Conservation (phyloP, 2,329 filamentous ascomycete species). For the Ophiocordyceps robertsii region DNA sequence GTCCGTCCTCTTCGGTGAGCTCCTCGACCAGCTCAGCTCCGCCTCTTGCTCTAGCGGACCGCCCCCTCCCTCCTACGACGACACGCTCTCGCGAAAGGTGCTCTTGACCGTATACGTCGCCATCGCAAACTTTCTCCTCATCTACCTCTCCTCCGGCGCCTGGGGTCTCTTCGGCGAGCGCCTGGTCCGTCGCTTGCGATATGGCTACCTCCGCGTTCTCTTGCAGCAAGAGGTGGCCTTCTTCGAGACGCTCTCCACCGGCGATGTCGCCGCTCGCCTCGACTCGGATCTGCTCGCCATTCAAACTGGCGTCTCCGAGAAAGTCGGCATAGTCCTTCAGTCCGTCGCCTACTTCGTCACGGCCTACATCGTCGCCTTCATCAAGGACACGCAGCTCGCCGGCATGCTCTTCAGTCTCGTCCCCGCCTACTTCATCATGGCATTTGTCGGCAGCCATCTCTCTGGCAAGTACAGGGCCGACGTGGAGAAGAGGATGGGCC, state of each 20-base stretch:
- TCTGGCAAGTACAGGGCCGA: slow-evolving; percentile 34
- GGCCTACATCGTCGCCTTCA: slow-evolving; percentile 53
- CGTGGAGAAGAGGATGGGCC: slow-evolving; percentile 39
- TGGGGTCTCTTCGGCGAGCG: slow-evolving; percentile 53
- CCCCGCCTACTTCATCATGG: slow-evolving; percentile 49
- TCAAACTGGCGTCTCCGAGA: slow-evolving; percentile 56
- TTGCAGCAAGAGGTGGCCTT: slow-evolving; percentile 49
- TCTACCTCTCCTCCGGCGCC: slow-evolving; percentile 50
- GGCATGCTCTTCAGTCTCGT: slow-evolving; percentile 50
- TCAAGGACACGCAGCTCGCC: slow-evolving; percentile 47
- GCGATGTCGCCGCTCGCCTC: slow-evolving; percentile 49
- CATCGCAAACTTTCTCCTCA: slow-evolving; percentile 46
- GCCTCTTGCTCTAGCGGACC: slow-evolving; percentile 29
- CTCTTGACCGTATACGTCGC: slow-evolving; percentile 49
- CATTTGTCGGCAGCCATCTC: slow-evolving; percentile 39
- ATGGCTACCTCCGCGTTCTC: slow-evolving; percentile 43
- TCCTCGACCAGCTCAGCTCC: slow-evolving; percentile 46
- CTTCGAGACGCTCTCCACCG: slow-evolving; percentile 48
- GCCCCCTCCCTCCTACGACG: slow-evolving; percentile 8
- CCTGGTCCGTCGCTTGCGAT: slow-evolving; percentile 47
- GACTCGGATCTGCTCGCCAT: slow-evolving; percentile 54
- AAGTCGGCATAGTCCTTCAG: slow-evolving; percentile 51
- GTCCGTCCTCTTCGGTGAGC: slow-evolving; percentile 49
- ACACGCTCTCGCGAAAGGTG: slow-evolving; percentile 40
- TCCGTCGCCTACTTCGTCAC: slow-evolving; percentile 53